phyloP scores from a whole-genome alignment of 106 monocot genomes.

The Dendrobium nobile region DNA sequence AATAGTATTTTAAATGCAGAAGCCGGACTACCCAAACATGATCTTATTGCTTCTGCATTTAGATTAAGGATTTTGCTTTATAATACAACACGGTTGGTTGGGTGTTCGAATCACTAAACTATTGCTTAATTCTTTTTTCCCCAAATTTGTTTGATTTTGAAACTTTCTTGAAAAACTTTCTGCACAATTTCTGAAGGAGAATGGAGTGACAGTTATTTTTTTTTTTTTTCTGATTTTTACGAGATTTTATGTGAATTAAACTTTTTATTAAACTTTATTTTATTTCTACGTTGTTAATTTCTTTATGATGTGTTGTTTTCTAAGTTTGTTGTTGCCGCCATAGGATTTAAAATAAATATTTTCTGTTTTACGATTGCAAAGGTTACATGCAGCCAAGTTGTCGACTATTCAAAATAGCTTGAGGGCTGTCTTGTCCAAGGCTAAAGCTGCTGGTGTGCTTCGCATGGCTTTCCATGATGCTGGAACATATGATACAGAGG shows the following conservation, averaged over 20 bases:
- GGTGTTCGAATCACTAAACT: background rate
- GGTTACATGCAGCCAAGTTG: background rate
- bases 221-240: background rate
- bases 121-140: background rate
- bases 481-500: conserved; percentile 72
- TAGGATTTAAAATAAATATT: background rate
- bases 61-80: background rate
- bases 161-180: background rate
- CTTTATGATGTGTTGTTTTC: background rate
- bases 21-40: too few species aligned
- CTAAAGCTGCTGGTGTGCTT: conserved; percentile 81
- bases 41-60: background rate
- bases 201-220: background rate
- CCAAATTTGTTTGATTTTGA: conserved; percentile 1
- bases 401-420: conserved; percentile 44
- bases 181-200: background rate
- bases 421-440: conserved; percentile 69
- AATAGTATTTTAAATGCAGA: too few species aligned
- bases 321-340: background rate
- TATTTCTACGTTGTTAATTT: background rate
- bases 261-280: background rate
- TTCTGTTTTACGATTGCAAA: background rate
- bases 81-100: background rate
- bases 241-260: background rate
- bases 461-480: conserved; percentile 96